Percentiles rank a stretch among this genome's conserved stretches.
These are phyloP conservation scores for Penicillium sp. DNA, from an alignment of 2,329 filamentous ascomycete genomes.

Conservation along the genomic window DNA sequence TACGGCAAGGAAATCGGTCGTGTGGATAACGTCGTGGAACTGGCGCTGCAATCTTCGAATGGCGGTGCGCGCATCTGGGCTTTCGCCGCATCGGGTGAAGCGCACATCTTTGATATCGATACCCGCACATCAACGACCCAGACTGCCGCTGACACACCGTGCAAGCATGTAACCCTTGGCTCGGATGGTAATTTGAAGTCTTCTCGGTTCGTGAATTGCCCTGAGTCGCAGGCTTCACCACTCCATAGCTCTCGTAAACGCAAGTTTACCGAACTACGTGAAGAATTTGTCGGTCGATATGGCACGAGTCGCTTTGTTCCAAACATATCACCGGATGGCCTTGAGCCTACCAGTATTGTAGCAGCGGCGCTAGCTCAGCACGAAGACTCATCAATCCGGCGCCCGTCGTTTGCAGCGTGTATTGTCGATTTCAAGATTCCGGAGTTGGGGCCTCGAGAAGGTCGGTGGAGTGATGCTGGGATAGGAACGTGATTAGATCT, in stretches of 20 bases:
- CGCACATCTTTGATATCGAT: slow-evolving; percentile 53
- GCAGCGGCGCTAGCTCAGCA: background rate
- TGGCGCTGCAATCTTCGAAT: slow-evolving; percentile 51
- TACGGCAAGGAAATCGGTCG: slow-evolving; percentile 55
- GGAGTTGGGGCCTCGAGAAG: slow-evolving; percentile 31
- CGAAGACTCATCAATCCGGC: slow-evolving; percentile 20
- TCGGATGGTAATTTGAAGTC: slow-evolving; percentile 34
- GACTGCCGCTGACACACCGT: slow-evolving; percentile 22
- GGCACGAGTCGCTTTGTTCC: slow-evolving; percentile 22
- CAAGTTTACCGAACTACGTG: slow-evolving; percentile 27
- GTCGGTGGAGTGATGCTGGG: slow-evolving; percentile 25
- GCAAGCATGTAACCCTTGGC: slow-evolving; percentile 30
- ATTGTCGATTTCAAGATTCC: slow-evolving; percentile 44
- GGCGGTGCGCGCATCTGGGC: slow-evolving; percentile 57
- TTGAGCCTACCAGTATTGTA: slow-evolving; percentile 8
- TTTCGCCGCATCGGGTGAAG: slow-evolving; percentile 51
- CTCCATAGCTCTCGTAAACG: slow-evolving; percentile 32
- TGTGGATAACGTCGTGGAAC: slow-evolving; percentile 53
- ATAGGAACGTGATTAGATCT: background rate
- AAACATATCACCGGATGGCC: slow-evolving; percentile 9
- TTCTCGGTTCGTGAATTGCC: slow-evolving; percentile 21
- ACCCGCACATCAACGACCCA: slow-evolving; percentile 29
- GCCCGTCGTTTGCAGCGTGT: slow-evolving; percentile 41
- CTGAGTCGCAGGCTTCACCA: slow-evolving; percentile 12
- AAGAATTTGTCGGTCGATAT: slow-evolving; percentile 32